phyloP scores from a whole-genome alignment of 2,329 filamentous ascomycete species.

The Orbilia brochopaga region DNA sequence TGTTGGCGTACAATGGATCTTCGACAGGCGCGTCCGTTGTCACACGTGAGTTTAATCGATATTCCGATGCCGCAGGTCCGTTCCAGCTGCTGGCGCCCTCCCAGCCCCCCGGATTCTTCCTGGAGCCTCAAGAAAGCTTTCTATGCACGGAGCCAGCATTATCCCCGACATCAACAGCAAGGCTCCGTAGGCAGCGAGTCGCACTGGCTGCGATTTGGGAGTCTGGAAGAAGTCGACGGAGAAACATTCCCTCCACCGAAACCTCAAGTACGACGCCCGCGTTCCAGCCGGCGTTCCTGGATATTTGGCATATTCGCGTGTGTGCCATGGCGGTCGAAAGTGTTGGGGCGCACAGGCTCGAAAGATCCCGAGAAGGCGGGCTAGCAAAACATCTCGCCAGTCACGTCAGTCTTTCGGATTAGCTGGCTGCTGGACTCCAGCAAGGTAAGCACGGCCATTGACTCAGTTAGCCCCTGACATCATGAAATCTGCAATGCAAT shows the following conservation, averaged over 20 bases:
- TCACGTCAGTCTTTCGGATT: no score
- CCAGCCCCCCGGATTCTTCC: constrained; percentile 39
- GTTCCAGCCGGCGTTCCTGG: constrained; percentile 29
- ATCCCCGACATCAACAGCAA: constrained; percentile 37
- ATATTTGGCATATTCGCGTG: constrained; percentile 36
- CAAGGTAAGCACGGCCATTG: no score
- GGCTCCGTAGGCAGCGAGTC: constrained; percentile 45
- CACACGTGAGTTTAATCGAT: neutral
- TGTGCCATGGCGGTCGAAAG: constrained; percentile 21
- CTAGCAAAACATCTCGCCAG: neutral
- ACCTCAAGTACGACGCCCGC: constrained; percentile 22
- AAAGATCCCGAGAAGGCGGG: neutral
- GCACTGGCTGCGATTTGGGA: constrained; percentile 47
- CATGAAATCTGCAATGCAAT: no score
- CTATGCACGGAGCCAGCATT: constrained; percentile 19
- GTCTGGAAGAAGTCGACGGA: constrained; percentile 26
- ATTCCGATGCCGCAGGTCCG: neutral
- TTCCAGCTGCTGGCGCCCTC: constrained; percentile 8
- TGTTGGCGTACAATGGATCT: neutral
- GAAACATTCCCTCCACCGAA: constrained; percentile 16
- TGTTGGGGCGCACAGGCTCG: constrained; percentile 9
- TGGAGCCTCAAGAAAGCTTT: constrained; percentile 38
- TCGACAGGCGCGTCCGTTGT: neutral
- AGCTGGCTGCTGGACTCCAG: no score
- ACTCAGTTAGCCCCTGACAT: no score